Base-by-base conservation (phyloP, 352 stramenopile genomes). In the Phytophthora nicotianae region DNA sequence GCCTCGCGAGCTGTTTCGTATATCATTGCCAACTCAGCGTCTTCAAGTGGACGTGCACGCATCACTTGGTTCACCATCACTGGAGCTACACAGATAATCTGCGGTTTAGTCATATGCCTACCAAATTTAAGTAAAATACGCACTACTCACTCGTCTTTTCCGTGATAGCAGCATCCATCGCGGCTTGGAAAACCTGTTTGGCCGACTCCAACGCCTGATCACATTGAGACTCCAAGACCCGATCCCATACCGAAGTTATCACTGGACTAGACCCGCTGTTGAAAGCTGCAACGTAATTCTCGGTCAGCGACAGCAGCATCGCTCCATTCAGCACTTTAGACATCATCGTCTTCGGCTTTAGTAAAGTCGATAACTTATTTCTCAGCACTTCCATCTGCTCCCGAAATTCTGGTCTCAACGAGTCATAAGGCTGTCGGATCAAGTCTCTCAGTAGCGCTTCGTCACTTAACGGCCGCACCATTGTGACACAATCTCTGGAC, bases 201-300 rank as follows among this genome's bases (percentile, higher is more conserved):
- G 80, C 84, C 3, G 45, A 57, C 5, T 92, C 82, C 8, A 91
- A 61, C 2, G 83, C 84, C 49, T 88, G 65, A 9, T 83, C 74
- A 24, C 75, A 93, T 50, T 92, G 83, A 13, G 67, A 75, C 58
- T 93, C 75, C 4, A 93, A 53, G 7, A 97, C 87, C 48, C 84
- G 85, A 14, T 93, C 83, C 84, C 88, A 96, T 3, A 88, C 86
- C 8, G 72, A 92, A 3, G 83, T 73, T 35, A 96, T 96, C 14
- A 91, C 85, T 0, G 89, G 88, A 26, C 77, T 85, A 2, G 75
- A 67, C 47, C 83, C 85, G 20, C 66, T 79, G 54, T 93, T 94
- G 46, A 94, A 84, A 20, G 83, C 82, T 13, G 62, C 63, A 1
- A 91, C 72, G 24, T 91, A 91, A 47, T 81, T 86, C 41, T 88